phyloP scores from a whole-genome alignment of 805 yeast genomes.

The Kluyveromyces nonfermentans region DNA sequence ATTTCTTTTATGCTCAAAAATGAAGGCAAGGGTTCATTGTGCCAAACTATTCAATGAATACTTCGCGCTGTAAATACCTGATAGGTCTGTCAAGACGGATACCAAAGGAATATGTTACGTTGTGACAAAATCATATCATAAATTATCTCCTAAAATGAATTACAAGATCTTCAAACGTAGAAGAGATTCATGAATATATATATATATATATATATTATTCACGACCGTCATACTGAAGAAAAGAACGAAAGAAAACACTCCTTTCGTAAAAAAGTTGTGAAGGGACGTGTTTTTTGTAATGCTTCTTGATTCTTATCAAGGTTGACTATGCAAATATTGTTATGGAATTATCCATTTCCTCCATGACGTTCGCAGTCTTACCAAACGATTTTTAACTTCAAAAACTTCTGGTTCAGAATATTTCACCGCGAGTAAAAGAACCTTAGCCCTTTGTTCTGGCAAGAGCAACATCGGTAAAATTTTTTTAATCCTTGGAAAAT shows the following conservation, averaged over 20 bases:
- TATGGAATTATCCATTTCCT: not conserved
- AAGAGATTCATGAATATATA: too few relatives aligned
- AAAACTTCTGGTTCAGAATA: conserved; percentile 1
- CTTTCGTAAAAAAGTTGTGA: too few relatives aligned
- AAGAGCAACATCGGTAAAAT: not conserved
- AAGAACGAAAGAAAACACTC: too few relatives aligned
- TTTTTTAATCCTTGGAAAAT: conserved; percentile 1
- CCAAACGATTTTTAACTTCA: not conserved
- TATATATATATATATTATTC: too few relatives aligned
- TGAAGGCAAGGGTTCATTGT: conserved; percentile 78
- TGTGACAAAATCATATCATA: too few relatives aligned
- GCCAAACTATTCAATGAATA: conserved; percentile 66
- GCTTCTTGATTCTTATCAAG: too few relatives aligned
- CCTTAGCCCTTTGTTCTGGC: conserved; percentile 1
- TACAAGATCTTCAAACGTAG: too few relatives aligned
- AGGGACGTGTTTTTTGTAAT: too few relatives aligned
- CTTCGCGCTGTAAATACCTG: conserved; percentile 38
- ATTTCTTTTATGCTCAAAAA: conserved; percentile 76
- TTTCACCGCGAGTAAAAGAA: not conserved
- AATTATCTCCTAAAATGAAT: too few relatives aligned
- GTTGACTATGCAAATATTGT: not conserved
- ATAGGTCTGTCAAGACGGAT: too few relatives aligned
- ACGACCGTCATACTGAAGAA: too few relatives aligned
- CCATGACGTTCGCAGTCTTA: not conserved
- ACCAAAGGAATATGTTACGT: too few relatives aligned